Percentiles rank a stretch among this genome's conserved stretches.
Conservation (phyloP, 345 rosid species). For the Linum lewisii region DNA sequence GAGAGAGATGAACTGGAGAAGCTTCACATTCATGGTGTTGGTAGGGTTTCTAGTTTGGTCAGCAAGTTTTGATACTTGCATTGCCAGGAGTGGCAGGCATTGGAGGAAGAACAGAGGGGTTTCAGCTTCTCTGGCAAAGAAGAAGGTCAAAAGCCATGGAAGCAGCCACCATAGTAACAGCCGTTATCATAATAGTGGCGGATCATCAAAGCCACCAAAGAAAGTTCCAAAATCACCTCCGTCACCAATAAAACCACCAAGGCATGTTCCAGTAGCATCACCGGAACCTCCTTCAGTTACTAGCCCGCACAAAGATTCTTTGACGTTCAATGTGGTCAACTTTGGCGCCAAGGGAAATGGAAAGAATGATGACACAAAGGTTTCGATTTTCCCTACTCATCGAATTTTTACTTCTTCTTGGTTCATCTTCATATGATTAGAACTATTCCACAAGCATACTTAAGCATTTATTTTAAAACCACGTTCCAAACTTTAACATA, state of each 20-base stretch:
- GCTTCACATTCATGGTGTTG: slow-evolving; percentile 1
- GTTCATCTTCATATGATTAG: neutral
- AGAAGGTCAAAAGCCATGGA: slow-evolving; percentile 1
- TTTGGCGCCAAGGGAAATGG: slow-evolving; percentile 89
- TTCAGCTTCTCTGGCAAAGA: neutral
- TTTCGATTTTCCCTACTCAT: slow-evolving; percentile 7
- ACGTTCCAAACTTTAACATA: no score
- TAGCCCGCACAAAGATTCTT: no score
- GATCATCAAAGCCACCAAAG: no score
- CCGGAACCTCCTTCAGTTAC: no score
- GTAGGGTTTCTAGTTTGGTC: slow-evolving; percentile 2
- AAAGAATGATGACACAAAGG: slow-evolving; percentile 64
- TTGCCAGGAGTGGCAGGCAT: neutral
- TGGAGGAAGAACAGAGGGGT: slow-evolving; percentile 1
- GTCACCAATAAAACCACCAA: no score
- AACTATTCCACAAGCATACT: no score
- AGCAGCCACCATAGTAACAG: neutral
- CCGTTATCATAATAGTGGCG: no score
- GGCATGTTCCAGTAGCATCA: no score
- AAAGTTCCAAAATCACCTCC: no score
- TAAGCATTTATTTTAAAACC: no score
- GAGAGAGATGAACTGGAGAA: neutral
- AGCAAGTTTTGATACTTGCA: slow-evolving; percentile 3
- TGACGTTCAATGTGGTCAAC: slow-evolving; percentile 38
- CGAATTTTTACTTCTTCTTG: neutral